phyloP scores from a whole-genome alignment of 805 yeast species.

The Groenewaldozyma salmanticensis region DNA sequence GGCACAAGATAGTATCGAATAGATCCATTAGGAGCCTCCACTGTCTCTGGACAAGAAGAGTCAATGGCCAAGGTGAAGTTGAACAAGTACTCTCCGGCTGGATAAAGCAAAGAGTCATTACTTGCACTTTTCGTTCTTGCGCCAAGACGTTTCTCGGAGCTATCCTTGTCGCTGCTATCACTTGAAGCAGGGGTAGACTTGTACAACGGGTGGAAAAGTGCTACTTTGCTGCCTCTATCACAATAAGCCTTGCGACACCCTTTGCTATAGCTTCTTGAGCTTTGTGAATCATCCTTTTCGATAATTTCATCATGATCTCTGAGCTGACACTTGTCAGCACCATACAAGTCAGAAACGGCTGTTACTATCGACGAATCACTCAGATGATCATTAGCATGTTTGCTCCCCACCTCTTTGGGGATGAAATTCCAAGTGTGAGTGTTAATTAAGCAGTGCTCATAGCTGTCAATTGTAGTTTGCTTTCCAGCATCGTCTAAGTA shows the following conservation, averaged over 20 bases:
- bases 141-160: no score
- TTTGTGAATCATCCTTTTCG: conserved; percentile 4
- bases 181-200: background rate
- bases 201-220: background rate
- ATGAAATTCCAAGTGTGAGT: conserved; percentile 29
- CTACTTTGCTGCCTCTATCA: background rate
- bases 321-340: conserved; percentile 25
- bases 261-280: conserved; percentile 2
- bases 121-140: conserved; percentile 3
- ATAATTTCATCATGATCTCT: conserved; percentile 8
- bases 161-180: no score
- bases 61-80: conserved; percentile 85
- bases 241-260: conserved; percentile 1
- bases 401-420: conserved; percentile 10
- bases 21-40: conserved; percentile 69
- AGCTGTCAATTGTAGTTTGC: conserved; percentile 22
- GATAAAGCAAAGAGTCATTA: conserved; percentile 39
- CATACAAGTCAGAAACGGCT: conserved; percentile 22
- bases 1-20: conserved; percentile 66
- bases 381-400: background rate
- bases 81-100: conserved; percentile 86
- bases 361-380: conserved; percentile 4
- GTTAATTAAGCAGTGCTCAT: conserved; percentile 24
- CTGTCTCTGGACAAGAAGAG: conserved; percentile 71
- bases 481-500: conserved; percentile 19